These are phyloP conservation scores for Alternaria sp. DNA, from an alignment of 2,329 filamentous ascomycete genomes.

Conservation along the genomic window DNA sequence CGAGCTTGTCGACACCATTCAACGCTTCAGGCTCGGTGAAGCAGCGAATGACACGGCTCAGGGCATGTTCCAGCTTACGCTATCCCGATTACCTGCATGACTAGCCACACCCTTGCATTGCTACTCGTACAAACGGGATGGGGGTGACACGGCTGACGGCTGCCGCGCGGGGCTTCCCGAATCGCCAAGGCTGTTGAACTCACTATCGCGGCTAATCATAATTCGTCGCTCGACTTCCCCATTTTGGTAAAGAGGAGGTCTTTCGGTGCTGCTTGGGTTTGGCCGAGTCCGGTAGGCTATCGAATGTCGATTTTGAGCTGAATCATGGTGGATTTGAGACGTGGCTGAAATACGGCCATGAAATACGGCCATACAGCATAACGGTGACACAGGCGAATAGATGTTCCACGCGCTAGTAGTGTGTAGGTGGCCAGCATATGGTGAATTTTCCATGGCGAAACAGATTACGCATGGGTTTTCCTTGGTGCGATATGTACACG, in stretches of 20 bases:
- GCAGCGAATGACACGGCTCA: slow-evolving; percentile 20
- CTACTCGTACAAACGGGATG: slow-evolving; percentile 13
- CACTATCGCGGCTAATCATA: slow-evolving; percentile 21
- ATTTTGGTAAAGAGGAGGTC: slow-evolving; percentile 9
- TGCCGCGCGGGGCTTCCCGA: slow-evolving; percentile 38
- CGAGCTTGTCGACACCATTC: slow-evolving; percentile 9
- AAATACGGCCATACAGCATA: neutral
- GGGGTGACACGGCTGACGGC: slow-evolving; percentile 25
- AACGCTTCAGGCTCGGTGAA: slow-evolving; percentile 5
- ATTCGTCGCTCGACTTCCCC: slow-evolving; percentile 14
- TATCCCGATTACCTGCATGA: slow-evolving; percentile 34
- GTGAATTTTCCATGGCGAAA: neutral
- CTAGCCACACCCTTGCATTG: slow-evolving; percentile 27
- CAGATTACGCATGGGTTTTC: neutral
- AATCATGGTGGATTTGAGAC: slow-evolving; percentile 5
- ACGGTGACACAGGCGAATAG: neutral
- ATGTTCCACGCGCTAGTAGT: neutral
- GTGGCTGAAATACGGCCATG: neutral
- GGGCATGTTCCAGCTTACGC: slow-evolving; percentile 19
- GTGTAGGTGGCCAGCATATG: neutral
- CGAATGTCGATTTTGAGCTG: slow-evolving; percentile 8
- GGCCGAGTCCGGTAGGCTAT: slow-evolving; percentile 1
- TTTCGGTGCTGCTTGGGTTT: slow-evolving; percentile 8
- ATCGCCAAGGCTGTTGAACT: slow-evolving; percentile 20
- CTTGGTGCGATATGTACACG: slow-evolving; percentile 2